Base-by-base conservation (phyloP, 2,329 filamentous ascomycete species). In the Apiospora sp. region DNA sequence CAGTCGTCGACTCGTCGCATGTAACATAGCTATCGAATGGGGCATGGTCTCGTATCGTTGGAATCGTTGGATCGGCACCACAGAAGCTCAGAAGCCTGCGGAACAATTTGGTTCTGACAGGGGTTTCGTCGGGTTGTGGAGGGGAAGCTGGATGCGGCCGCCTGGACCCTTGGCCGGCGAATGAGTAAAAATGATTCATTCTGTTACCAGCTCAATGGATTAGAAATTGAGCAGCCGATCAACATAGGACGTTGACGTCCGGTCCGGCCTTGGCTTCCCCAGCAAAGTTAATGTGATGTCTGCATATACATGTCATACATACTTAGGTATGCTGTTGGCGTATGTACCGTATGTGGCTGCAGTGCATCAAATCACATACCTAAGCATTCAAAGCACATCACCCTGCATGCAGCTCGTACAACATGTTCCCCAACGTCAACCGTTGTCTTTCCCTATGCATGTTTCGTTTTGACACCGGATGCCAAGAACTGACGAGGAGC, bases 11-110 rank as follows among this genome's bases (percentile, higher is more conserved):
- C 19, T 14, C 30, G 34, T 64, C 58, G 58, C n/a, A 61, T 41
- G 58, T 41, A 64, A 34, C 22, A 37, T 64, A 24, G 4, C 19
- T 41, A n/a, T 64, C 58, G 19, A 34, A 41, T 41, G 58, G 58
- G 58, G 58, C 19, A 34, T 61, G 24, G 34, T 24, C 22, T 64
- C 34, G 58, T 64, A 14, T 34, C 58, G 58, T 13, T n/a, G 58
- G 58, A 41, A 14, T 34, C 58, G 58, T 13, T n/a, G 58, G 58
- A 41, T 41, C 58, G 58, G 34, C 58, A 41, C 19, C 54, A 61
- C 30, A 61, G 30, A 61, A 64, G 58, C 12, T 64, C 34, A 64
- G 58, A 64, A 64, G 58, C 58, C 58, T 37, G 58, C 58, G 58
- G 58, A 64, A 64, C 58, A 64, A 41, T 41, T 41, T 41, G 58